A percentile compares a stretch with the other conserved stretches of the same genome.
These are phyloP conservation scores for Passiflora organensis DNA, from an alignment of 345 rosid species.

Conservation along the genomic window DNA sequence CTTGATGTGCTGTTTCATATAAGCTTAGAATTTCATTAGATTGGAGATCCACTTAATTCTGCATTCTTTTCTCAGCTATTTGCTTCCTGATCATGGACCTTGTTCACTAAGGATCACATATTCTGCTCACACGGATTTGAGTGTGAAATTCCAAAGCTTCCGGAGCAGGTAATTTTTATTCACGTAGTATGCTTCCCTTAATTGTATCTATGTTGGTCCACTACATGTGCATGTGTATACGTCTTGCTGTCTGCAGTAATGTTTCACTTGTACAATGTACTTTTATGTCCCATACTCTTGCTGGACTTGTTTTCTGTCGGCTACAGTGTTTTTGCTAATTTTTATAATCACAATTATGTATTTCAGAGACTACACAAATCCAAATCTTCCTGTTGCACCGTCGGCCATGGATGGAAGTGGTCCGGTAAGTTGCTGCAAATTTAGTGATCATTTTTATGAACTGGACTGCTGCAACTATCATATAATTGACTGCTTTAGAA, in stretches of 20 bases:
- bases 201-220: background rate
- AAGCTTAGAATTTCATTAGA: too few relatives aligned
- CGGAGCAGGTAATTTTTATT: conserved; percentile 69
- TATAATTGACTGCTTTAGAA: background rate
- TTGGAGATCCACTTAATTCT: too few relatives aligned
- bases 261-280: background rate
- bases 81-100: conserved; percentile 69
- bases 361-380: conserved; percentile 93
- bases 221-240: background rate
- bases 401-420: conserved; percentile 91
- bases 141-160: conserved; percentile 96
- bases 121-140: conserved; percentile 97
- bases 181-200: background rate
- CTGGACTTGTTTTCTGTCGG: background rate
- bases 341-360: conserved; percentile 8
- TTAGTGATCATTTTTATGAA: background rate
- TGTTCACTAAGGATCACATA: conserved; percentile 91
- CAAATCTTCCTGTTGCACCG: conserved; percentile 94
- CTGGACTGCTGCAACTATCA: background rate
- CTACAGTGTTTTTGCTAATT: background rate
- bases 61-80: conserved; percentile 47
- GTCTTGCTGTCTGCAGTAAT: background rate
- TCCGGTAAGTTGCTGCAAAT: conserved; percentile 42
- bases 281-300: background rate
- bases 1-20: too few relatives aligned